Conservation (phyloP, 75 land plant genomes). For the Pinus tabuliformis region DNA sequence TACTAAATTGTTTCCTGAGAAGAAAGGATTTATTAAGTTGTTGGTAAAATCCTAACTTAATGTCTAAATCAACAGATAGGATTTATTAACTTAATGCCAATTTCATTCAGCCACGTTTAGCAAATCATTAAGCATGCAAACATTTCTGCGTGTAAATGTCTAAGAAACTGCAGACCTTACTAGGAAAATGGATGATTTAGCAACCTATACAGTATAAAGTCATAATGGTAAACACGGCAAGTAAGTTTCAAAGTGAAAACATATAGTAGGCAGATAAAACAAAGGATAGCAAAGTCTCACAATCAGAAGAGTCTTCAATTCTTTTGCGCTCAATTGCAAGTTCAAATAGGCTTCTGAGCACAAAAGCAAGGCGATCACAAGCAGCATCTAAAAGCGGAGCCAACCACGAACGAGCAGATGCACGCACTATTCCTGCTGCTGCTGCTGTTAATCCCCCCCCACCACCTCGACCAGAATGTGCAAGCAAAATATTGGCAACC, state of each 20-base stretch:
- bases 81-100: no score
- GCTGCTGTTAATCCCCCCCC: slow-evolving; percentile 62
- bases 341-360: slow-evolving; percentile 80
- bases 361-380: slow-evolving; percentile 85
- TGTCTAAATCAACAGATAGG: no score
- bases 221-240: not conserved
- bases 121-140: not conserved
- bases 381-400: slow-evolving; percentile 88
- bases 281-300: slow-evolving; percentile 26
- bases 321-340: slow-evolving; percentile 74
- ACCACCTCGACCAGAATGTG: slow-evolving; percentile 83
- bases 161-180: not conserved
- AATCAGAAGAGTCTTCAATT: slow-evolving; percentile 34
- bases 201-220: not conserved
- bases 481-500: slow-evolving; percentile 98
- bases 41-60: no score
- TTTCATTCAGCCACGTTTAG: not conserved
- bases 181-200: not conserved
- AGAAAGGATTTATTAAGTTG: not conserved
- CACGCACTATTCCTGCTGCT: slow-evolving; percentile 89
- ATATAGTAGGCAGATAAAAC: slow-evolving; percentile 1
- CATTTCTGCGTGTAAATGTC: not conserved
- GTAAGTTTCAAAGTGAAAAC: not conserved
- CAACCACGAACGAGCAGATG: slow-evolving; percentile 89
- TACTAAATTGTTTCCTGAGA: no score